Conservation (phyloP, 202 grass and related monocot species). For the Panicum hallii region DNA sequence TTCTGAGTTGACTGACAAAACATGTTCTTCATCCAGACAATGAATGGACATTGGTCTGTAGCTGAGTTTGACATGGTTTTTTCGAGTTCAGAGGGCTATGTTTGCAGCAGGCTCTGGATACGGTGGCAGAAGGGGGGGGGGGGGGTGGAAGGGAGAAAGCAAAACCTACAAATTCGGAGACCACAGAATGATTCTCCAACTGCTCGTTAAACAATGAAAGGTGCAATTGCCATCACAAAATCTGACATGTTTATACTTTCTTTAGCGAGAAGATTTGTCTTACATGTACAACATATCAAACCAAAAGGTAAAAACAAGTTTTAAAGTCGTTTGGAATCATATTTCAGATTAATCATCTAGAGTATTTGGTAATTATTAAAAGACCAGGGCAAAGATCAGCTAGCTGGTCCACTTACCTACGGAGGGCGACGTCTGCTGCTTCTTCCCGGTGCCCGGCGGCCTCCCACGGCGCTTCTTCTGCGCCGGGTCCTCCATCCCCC, state of each 20-base stretch:
- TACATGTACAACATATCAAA: not conserved
- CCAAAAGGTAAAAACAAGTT: not conserved
- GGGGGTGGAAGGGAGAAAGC: not conserved
- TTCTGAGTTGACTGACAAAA: not conserved
- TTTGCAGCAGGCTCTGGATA: not conserved
- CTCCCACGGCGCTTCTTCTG: conserved; percentile 72
- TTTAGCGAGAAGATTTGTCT: not conserved
- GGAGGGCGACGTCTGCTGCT: conserved; percentile 62
- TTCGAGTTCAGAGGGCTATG: not conserved
- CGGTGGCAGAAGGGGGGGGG: not conserved
- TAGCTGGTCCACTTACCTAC: conserved; percentile 34
- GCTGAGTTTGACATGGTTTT: not conserved
- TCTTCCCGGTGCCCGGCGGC: conserved; percentile 79
- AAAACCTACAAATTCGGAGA: conserved; percentile 2
- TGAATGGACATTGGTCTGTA: conserved; percentile 8
- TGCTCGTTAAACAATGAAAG: not conserved
- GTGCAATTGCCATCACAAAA: not conserved
- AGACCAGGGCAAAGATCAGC: not conserved
- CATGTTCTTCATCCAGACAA: not conserved
- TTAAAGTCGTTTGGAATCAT: not conserved
- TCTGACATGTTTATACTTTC: not conserved
- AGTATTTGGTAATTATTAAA: too few species aligned
- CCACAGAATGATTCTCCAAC: conserved; percentile 1
- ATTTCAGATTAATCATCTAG: too few species aligned
- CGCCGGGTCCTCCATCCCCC: conserved; percentile 43